phyloP scores from a whole-genome alignment of 2,329 filamentous ascomycete genomes.

The Dothistroma pini region DNA sequence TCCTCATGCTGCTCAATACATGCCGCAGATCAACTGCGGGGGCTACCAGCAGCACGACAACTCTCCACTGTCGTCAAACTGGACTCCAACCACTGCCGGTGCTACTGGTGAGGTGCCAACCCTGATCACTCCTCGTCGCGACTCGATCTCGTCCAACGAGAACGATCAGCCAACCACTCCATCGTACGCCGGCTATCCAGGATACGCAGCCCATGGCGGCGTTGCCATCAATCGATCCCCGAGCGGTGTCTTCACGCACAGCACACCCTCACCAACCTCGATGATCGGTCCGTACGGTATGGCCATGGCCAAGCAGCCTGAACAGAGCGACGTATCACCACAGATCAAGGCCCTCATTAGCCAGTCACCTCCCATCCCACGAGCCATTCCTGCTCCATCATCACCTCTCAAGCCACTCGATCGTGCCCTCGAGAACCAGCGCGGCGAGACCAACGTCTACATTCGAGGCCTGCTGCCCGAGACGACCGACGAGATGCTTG shows the following conservation, averaged over 20 bases:
- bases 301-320: slow-evolving; percentile 35
- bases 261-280: slow-evolving; percentile 50
- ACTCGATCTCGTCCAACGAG: slow-evolving; percentile 52
- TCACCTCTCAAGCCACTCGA: slow-evolving; percentile 87
- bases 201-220: slow-evolving; percentile 36
- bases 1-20: slow-evolving; percentile 41
- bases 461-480: slow-evolving; percentile 94
- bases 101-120: slow-evolving; percentile 48
- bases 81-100: slow-evolving; percentile 42
- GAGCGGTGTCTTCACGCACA: slow-evolving; percentile 46
- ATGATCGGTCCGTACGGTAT: slow-evolving; percentile 45
- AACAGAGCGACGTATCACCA: slow-evolving; percentile 42
- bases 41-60: slow-evolving; percentile 46
- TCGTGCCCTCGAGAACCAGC: slow-evolving; percentile 90
- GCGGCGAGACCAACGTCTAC: slow-evolving; percentile 96
- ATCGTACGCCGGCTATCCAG: slow-evolving; percentile 42
- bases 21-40: slow-evolving; percentile 42
- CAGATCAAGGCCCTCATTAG: slow-evolving; percentile 48
- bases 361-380: slow-evolving; percentile 78
- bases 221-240: slow-evolving; percentile 50
- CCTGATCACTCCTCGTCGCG: slow-evolving; percentile 50
- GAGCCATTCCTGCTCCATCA: slow-evolving; percentile 82
- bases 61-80: slow-evolving; percentile 45
- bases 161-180: slow-evolving; percentile 51
- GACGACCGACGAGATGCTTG: slow-evolving; percentile 86